Evolutionary conservation across 768 basidiomycete genomes (phyloP).

Genomic region (Coprinopsis cinerea): DNA sequence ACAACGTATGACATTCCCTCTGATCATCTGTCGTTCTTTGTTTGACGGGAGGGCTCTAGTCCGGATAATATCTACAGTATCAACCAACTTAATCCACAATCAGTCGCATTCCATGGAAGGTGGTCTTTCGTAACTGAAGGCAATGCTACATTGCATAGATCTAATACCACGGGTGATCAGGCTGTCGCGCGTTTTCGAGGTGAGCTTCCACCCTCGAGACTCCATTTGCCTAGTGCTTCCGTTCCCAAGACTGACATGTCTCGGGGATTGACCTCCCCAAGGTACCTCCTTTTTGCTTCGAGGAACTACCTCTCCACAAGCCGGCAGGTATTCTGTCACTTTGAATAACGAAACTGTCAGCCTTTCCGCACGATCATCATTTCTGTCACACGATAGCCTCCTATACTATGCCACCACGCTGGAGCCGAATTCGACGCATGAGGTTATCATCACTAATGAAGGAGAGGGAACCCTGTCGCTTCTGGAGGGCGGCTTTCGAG

Average conservation of each 20-base stretch:
- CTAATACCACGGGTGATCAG: conserved; percentile 39
- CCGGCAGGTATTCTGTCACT: conserved; percentile 54
- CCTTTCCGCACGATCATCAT: conserved; percentile 49
- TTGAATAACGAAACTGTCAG: conserved; percentile 36
- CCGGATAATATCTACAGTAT: conserved; percentile 2
- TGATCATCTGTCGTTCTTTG: background rate
- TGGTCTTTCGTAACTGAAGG: conserved; percentile 8
- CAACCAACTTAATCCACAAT: background rate
- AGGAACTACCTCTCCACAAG: conserved; percentile 52
- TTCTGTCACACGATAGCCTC: conserved; percentile 43
- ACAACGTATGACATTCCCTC: background rate
- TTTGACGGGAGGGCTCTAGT: background rate
- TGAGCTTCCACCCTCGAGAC: conserved; percentile 20
- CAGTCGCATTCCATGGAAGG: background rate
- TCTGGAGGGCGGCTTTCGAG: conserved; percentile 43
- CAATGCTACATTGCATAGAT: conserved; percentile 24
- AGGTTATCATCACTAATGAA: conserved; percentile 50
- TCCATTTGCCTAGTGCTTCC: background rate
- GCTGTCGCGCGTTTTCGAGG: conserved; percentile 42
- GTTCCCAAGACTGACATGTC: background rate
- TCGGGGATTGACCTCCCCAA: conserved; percentile 18
- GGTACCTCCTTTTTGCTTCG: conserved; percentile 57
- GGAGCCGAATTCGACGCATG: conserved; percentile 42
- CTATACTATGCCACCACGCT: conserved; percentile 63
- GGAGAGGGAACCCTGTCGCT: conserved; percentile 47